Conservation (phyloP, 2,329 filamentous ascomycete species). For the Ophioceras dolichostomum region DNA sequence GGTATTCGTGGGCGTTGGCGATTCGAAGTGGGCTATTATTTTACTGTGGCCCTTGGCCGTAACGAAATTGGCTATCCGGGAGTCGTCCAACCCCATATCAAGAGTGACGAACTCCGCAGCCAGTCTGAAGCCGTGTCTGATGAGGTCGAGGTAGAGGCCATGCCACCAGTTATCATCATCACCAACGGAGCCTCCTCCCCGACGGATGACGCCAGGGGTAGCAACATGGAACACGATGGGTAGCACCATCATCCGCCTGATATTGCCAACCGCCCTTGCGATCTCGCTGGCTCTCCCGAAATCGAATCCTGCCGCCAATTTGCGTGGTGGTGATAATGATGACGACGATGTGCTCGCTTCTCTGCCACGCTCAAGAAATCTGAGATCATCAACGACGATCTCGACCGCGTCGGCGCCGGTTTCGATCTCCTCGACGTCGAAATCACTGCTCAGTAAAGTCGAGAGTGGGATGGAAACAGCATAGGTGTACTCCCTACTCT, state of each 20-base stretch:
- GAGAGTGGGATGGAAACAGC: slow-evolving; percentile 50
- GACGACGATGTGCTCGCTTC: too few species aligned
- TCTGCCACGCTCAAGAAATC: too few species aligned
- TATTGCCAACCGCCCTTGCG: slow-evolving; percentile 43
- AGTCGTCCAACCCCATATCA: slow-evolving; percentile 44
- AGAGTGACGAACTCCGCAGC: slow-evolving; percentile 51
- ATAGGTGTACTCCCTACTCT: slow-evolving; percentile 53
- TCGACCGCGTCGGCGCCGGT: slow-evolving; percentile 58
- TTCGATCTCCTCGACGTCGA: slow-evolving; percentile 53
- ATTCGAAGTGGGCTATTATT: too few species aligned
- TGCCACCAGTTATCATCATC: too few species aligned
- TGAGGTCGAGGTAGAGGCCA: slow-evolving; percentile 37
- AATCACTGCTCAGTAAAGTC: slow-evolving; percentile 34
- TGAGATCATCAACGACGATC: slow-evolving; percentile 36
- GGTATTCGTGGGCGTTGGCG: too few species aligned
- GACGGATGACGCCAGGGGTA: neutral
- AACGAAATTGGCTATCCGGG: slow-evolving; percentile 35
- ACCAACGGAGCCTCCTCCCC: too few species aligned
- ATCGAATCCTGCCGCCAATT: too few species aligned
- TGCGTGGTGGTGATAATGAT: too few species aligned
- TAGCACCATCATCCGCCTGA: slow-evolving; percentile 50
- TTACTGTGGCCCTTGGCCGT: too few species aligned
- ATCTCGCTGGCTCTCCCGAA: slow-evolving; percentile 33
- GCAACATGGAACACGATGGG: slow-evolving; percentile 40
- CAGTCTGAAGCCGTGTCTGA: slow-evolving; percentile 48